Percentiles rank a stretch among this genome's conserved stretches.
These are phyloP conservation scores for Paramecium sexaurelia DNA, from an alignment of 73 alveolate genomes.

Conservation along the genomic window DNA sequence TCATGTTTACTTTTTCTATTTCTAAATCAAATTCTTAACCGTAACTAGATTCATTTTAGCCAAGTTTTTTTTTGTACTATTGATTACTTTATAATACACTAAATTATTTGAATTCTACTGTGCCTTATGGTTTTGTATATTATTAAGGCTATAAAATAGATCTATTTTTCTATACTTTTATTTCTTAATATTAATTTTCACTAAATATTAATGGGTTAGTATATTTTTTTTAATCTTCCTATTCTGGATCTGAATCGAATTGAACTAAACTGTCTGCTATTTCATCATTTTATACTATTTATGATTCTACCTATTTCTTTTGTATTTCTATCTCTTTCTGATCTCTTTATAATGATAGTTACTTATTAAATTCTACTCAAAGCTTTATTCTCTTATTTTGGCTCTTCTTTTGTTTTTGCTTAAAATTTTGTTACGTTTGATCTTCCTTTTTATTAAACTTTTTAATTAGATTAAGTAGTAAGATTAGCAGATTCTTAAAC, in stretches of 20 bases:
- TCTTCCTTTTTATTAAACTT: neutral
- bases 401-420: neutral
- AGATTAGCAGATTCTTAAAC: neutral
- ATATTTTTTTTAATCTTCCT: neutral
- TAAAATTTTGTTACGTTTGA: neutral
- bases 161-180: neutral
- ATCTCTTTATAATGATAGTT: neutral
- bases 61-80: neutral
- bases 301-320: neutral
- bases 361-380: slow-evolving; percentile 23
- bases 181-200: neutral
- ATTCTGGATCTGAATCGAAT: slow-evolving; percentile 27
- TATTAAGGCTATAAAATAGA: neutral
- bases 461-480: neutral
- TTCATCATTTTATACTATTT: neutral
- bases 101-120: neutral
- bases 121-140: neutral
- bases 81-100: neutral
- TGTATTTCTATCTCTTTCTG: neutral
- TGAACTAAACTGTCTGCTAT: neutral
- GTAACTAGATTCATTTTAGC: neutral
- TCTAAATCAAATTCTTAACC: neutral
- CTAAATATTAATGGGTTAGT: neutral
- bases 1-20: neutral
- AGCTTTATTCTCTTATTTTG: neutral